phyloP scores from a whole-genome alignment of 768 basidiomycete genomes.

The Multifurca ochricompacta region DNA sequence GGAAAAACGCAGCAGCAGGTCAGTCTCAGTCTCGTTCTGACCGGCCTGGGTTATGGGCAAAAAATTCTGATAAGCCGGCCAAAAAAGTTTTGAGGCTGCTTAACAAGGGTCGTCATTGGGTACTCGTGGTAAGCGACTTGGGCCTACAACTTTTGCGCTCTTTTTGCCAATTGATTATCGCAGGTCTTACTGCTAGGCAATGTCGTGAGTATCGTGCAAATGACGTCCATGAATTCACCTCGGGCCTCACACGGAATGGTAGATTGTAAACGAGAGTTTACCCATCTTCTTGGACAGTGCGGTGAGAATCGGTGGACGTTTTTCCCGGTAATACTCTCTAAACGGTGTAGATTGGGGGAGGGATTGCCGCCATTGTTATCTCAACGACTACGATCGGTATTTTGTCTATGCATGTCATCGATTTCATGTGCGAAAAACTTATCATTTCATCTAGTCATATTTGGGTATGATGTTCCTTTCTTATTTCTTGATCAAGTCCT shows the following conservation, averaged over 20 bases:
- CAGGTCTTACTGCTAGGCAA: constrained; percentile 84
- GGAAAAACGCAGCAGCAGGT: constrained; percentile 66
- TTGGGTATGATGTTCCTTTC: constrained; percentile 48
- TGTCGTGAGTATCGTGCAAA: constrained; percentile 46
- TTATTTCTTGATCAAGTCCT: too few species aligned
- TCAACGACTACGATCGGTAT: constrained; percentile 67
- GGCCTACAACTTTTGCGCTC: constrained; percentile 14
- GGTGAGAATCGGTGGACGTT: constrained; percentile 24
- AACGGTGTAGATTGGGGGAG: constrained; percentile 46
- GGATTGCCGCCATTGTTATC: constrained; percentile 68
- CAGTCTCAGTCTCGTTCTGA: not conserved
- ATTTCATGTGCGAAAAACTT: too few species aligned
- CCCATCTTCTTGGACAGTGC: constrained; percentile 78
- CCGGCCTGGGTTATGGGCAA: not conserved
- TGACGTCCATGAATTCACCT: not conserved
- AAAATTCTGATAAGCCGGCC: not conserved
- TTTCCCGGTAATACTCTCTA: not conserved
- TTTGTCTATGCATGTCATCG: constrained; percentile 10
- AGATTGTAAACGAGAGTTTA: constrained; percentile 79
- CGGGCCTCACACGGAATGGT: not conserved
- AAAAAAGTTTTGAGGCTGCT: constrained; percentile 39
- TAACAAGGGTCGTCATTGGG: constrained; percentile 61
- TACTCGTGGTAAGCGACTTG: constrained; percentile 61
- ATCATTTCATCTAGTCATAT: constrained; percentile 48
- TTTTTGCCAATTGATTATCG: not conserved